Percentiles rank a stretch among this genome's conserved stretches.
phyloP scores from a whole-genome alignment of 768 basidiomycete species.

The Pleurotus sapidus region DNA sequence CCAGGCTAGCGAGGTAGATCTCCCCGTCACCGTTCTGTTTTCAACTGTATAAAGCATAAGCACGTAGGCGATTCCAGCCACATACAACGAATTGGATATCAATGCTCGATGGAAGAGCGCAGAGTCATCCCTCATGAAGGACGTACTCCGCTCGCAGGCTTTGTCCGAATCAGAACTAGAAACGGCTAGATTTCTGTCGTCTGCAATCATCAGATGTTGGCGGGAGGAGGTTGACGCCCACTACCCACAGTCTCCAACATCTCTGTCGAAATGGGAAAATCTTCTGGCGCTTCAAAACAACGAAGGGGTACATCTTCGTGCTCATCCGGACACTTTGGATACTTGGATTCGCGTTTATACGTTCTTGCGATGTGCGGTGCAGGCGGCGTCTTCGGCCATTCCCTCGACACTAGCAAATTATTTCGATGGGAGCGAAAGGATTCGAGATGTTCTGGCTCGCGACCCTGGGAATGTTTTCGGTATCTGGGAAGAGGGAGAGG shows the following conservation, averaged over 20 bases:
- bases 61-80: too few species aligned
- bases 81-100: conserved; percentile 14
- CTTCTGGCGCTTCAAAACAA: conserved; percentile 57
- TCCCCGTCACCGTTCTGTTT: neutral
- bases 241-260: neutral
- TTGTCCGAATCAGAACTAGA: conserved; percentile 57
- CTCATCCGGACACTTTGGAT: conserved; percentile 47
- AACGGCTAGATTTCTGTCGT: conserved; percentile 53
- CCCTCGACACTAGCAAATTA: conserved; percentile 24
- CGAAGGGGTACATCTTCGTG: conserved; percentile 43
- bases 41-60: too few species aligned
- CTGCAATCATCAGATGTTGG: conserved; percentile 45
- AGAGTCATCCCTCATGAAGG: conserved; percentile 24
- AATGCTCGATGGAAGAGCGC: conserved; percentile 45
- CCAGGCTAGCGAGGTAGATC: conserved; percentile 19
- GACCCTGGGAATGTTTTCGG: conserved; percentile 70
- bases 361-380: conserved; percentile 42
- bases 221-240: conserved; percentile 24
- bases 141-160: conserved; percentile 19
- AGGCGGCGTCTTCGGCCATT: neutral
- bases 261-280: conserved; percentile 40
- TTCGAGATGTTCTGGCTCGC: conserved; percentile 53
- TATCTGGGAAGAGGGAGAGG: conserved; percentile 47
- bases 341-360: conserved; percentile 53
- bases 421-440: conserved; percentile 35